These are phyloP conservation scores for Penicillium pulvis DNA, from an alignment of 495 filamentous ascomycete species.

Conservation along the genomic window DNA sequence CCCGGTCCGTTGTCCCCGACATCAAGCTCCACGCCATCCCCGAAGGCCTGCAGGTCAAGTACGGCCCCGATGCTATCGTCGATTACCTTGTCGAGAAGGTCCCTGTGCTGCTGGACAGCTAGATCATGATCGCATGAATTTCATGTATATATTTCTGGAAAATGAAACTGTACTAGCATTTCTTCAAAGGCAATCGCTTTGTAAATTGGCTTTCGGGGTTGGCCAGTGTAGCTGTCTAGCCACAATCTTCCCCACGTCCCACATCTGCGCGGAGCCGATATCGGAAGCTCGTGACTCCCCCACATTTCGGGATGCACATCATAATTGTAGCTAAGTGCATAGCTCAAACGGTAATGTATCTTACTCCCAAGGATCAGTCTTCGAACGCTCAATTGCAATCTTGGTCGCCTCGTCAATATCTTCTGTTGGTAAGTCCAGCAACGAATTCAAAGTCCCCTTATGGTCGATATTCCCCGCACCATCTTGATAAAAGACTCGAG, in stretches of 20 bases:
- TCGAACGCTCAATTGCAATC: constrained; percentile 14
- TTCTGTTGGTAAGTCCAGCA: constrained; percentile 59
- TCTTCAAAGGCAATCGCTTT: neutral
- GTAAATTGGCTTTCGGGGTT: neutral
- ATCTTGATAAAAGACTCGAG: constrained; percentile 52
- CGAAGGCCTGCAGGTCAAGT: constrained; percentile 63
- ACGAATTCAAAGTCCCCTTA: constrained; percentile 45
- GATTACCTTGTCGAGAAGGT: constrained; percentile 64
- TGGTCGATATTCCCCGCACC: constrained; percentile 43
- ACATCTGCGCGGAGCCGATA: neutral
- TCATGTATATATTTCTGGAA: neutral
- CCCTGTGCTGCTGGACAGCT: constrained; percentile 50
- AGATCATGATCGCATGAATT: constrained; percentile 6
- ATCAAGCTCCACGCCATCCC: constrained; percentile 64
- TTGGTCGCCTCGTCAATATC: constrained; percentile 58
- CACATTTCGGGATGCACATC: neutral
- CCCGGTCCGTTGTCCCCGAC: constrained; percentile 50
- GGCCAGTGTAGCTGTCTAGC: neutral
- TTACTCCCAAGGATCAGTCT: constrained; percentile 3
- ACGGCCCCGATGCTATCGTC: constrained; percentile 65
- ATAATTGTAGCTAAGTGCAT: no score
- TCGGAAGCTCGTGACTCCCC: neutral
- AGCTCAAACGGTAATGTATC: neutral
- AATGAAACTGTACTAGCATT: neutral
- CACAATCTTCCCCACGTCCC: neutral